Evolutionary conservation across 345 rosid genomes (phyloP), one percentile per base, ranked within the genome.

Genomic region (thale cress (Arabidopsis thaliana)): DNA sequence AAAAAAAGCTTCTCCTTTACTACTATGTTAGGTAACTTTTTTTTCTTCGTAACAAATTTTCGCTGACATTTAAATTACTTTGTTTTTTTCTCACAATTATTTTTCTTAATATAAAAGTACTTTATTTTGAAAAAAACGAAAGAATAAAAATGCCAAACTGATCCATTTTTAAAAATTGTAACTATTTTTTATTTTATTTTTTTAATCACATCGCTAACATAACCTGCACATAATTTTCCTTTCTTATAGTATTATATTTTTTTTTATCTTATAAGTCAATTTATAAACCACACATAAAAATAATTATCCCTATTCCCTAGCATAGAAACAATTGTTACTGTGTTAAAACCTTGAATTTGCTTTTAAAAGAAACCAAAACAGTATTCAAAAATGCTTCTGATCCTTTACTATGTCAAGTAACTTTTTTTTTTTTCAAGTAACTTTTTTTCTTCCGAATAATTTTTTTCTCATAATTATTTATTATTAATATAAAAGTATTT

Each of bases 231-330:
- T 7, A 25, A 1, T 2, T 53, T 53, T 38, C 12, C 44, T 14
- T 61, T 62, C 51, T 3, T 63, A 25, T 11, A 50, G 10, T 66
- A 41, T 41, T 50, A 25, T 50, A 16, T 16, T 16, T 16, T 16
- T 16, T 50, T 72, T 62, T 48, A 49, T 25, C 8, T 14, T n/a
- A 8, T 56, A 65, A 37, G 38, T 34, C 59, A 28, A 38, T 38
- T 38, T 48, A 51, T 52, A 63, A 62, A 77, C 74, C 65, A 69
- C 79, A 68, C 69, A 61, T 1, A 45, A 44, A 42, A 30, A 69
- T 55, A 67, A 67, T 76, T 44, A 76, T 69, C 65, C 11, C 41
- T 4, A 28, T 3, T 16, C 32, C 3, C 3, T 28, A 76, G 44
- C 75, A 69, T 16, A 16, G 20, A 16, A 16, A 16, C 12, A 49